Conservation (phyloP, 2,329 filamentous ascomycete species). For the Ophiognomonia clavigignenti-juglandacearum region DNA sequence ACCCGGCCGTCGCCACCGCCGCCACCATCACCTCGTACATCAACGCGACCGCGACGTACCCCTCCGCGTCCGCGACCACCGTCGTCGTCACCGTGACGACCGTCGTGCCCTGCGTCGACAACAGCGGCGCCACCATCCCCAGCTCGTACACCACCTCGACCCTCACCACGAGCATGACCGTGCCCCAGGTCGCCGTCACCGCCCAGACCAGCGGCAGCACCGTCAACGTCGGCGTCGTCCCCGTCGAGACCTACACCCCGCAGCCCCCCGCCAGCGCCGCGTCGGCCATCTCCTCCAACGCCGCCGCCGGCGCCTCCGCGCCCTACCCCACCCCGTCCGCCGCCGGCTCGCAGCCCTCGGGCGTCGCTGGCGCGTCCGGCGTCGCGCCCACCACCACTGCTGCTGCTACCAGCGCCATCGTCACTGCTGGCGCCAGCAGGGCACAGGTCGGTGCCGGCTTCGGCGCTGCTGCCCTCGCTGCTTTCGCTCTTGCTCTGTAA, state of each 20-base stretch:
- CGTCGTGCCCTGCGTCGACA: constrained; percentile 44
- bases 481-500: constrained; percentile 44
- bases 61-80: constrained; percentile 39
- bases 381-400: constrained; percentile 27
- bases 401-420: constrained; percentile 27
- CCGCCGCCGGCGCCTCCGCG: constrained; percentile 20
- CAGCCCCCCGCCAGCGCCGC: too few species aligned
- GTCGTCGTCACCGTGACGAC: constrained; percentile 46
- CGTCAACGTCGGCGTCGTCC: constrained; percentile 34
- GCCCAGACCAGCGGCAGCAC: constrained; percentile 24
- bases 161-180: constrained; percentile 37
- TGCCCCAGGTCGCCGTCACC: constrained; percentile 49
- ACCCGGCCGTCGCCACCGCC: constrained; percentile 81
- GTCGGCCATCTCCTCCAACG: constrained; percentile 20
- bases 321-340: constrained; percentile 20
- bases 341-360: constrained; percentile 17
- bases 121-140: constrained; percentile 40
- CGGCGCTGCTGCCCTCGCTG: constrained; percentile 39
- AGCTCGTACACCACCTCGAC: constrained; percentile 20
- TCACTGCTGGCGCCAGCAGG: constrained; percentile 26
- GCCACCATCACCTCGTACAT: constrained; percentile 60
- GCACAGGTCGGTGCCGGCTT: constrained; percentile 34
- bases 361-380: constrained; percentile 27
- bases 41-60: constrained; percentile 42
- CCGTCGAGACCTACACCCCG: constrained; percentile 30